phyloP scores from a whole-genome alignment of 1,284 basidiomycete genomes.

The Cutaneotrichosporon sp. region DNA sequence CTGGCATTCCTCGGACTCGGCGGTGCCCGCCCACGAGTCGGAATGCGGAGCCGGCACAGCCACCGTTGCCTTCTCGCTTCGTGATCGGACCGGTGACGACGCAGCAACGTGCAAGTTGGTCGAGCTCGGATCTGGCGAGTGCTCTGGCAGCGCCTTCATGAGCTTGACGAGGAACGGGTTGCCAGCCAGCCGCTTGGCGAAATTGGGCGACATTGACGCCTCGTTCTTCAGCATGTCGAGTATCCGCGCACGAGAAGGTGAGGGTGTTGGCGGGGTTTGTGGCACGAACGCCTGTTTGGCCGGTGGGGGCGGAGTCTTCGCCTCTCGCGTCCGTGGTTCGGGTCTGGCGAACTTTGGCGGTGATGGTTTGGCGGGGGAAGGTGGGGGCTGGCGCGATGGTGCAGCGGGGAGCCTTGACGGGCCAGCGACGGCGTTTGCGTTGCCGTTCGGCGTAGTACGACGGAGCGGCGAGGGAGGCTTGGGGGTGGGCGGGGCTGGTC shows the following conservation, averaged over 20 bases:
- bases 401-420: not conserved
- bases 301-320: constrained; percentile 24
- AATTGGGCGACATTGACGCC: constrained; percentile 39
- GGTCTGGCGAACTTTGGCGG: not conserved
- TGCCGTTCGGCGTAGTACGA: not conserved
- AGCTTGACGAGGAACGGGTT: constrained; percentile 36
- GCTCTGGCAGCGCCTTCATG: constrained; percentile 38
- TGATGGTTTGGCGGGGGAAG: not conserved
- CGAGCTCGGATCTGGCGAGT: not conserved
- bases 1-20: constrained; percentile 23
- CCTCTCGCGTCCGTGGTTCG: not conserved
- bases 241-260: constrained; percentile 35
- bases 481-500: constrained; percentile 3
- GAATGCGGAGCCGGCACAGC: not conserved
- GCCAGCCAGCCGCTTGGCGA: constrained; percentile 35
- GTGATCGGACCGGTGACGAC: not conserved
- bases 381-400: not conserved
- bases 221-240: constrained; percentile 36
- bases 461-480: constrained; percentile 10
- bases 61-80: not conserved
- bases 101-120: not conserved
- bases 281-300: constrained; percentile 8
- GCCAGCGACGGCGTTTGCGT: not conserved
- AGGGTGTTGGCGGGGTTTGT: constrained; percentile 38
- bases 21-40: no score